Evolutionary conservation across 1,139 yeast species (phyloP).

Genomic region (Waltiozyma sp.): DNA sequence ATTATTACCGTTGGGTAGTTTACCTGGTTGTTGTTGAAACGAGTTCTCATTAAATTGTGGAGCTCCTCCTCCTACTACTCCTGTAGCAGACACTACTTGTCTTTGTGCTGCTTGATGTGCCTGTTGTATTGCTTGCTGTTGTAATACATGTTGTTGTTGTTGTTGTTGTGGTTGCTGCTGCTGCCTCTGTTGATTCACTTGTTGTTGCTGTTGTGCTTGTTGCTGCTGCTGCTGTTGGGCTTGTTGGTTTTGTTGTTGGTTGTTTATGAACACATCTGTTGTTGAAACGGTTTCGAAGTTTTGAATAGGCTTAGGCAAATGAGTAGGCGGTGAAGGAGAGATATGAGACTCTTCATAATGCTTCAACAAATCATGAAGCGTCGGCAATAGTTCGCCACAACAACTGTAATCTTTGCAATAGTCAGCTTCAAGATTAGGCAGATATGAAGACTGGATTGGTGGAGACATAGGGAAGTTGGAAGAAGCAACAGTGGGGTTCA

Average conservation of each 20-base stretch:
- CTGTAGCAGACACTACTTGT: constrained; percentile 10
- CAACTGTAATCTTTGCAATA: constrained; percentile 95
- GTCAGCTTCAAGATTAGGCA: constrained; percentile 89
- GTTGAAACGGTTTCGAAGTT: constrained; percentile 36
- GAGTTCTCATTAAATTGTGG: neutral
- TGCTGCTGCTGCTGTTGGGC: constrained; percentile 14
- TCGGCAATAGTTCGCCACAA: constrained; percentile 87
- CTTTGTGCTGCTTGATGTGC: constrained; percentile 11
- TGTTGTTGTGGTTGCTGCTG: constrained; percentile 2
- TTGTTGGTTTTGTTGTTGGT: constrained; percentile 7
- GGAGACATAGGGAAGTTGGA: constrained; percentile 34
- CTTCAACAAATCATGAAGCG: constrained; percentile 81
- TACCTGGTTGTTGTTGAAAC: neutral
- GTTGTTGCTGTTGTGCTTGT: constrained; percentile 9
- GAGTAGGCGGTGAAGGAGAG: constrained; percentile 54
- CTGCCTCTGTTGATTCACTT: constrained; percentile 8
- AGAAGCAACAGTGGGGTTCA: constrained; percentile 7
- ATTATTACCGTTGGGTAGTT: constrained; percentile 1
- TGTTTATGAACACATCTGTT: constrained; percentile 17
- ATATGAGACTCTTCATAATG: constrained; percentile 97
- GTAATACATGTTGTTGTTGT: constrained; percentile 6
- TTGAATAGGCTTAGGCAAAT: constrained; percentile 27
- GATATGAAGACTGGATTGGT: constrained; percentile 61
- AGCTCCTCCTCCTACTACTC: neutral
- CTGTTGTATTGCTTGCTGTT: constrained; percentile 7